Conservation (phyloP, 345 rosid genomes). For the Erucastrum elatum region DNA sequence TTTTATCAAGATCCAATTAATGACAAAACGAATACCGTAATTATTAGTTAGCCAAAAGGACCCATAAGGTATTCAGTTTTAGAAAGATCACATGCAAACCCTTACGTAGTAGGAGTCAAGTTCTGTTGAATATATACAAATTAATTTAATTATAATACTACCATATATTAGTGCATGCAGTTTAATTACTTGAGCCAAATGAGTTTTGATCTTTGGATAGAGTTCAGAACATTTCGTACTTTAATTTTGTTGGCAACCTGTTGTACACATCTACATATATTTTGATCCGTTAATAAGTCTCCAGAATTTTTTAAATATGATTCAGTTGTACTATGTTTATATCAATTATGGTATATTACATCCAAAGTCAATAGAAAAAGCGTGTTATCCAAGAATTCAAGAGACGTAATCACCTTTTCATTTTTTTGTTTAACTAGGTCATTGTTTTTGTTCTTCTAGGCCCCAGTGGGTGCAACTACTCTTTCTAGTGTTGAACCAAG, state of each 20-base stretch:
- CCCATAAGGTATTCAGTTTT: background rate
- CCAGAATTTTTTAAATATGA: no score
- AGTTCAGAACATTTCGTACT: constrained; percentile 25
- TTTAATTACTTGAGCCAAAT: constrained; percentile 10
- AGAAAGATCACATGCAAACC: background rate
- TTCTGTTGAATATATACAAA: constrained; percentile 6
- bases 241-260: constrained; percentile 28
- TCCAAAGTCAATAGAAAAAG: constrained; percentile 41
- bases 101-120: background rate
- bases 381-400: constrained; percentile 40
- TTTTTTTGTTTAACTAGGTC: background rate
- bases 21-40: background rate
- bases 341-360: constrained; percentile 34
- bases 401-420: constrained; percentile 37
- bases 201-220: constrained; percentile 19
- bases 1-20: background rate
- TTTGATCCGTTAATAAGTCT: background rate
- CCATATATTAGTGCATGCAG: constrained; percentile 1
- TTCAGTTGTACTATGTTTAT: no score
- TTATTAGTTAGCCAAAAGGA: background rate
- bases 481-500: constrained; percentile 35
- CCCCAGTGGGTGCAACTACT: constrained; percentile 47
- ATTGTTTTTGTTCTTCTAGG: constrained; percentile 12
- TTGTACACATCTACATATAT: constrained; percentile 18
- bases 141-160: background rate